Conservation (phyloP, 768 basidiomycete genomes). For the Russula earlei region DNA sequence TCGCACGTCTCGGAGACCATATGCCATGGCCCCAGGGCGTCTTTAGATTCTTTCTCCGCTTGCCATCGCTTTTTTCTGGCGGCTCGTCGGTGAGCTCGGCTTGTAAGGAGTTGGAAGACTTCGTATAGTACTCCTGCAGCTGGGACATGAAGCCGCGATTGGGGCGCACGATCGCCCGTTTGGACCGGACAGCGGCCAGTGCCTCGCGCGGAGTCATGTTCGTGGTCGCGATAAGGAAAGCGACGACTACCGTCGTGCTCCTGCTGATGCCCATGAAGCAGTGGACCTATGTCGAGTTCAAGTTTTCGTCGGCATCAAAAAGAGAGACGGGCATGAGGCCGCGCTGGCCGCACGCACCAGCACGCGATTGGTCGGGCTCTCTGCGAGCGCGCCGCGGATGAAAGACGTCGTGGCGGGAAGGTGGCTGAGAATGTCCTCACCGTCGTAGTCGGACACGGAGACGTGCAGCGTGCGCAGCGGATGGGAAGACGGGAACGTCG, state of each 20-base stretch:
- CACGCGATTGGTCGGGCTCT: slow-evolving; percentile 36
- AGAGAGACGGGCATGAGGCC: no score
- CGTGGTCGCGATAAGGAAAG: slow-evolving; percentile 38
- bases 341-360: slow-evolving; percentile 40
- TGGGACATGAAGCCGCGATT: slow-evolving; percentile 29
- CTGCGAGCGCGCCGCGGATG: slow-evolving; percentile 39
- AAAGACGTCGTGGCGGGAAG: slow-evolving; percentile 43
- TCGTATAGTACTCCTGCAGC: slow-evolving; percentile 20
- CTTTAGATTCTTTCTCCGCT: not conserved
- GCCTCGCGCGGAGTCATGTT: slow-evolving; percentile 25
- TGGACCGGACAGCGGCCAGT: slow-evolving; percentile 19
- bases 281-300: slow-evolving; percentile 46
- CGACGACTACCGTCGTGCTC: slow-evolving; percentile 66
- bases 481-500: slow-evolving; percentile 32
- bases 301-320: not conserved
- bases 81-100: not conserved
- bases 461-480: slow-evolving; percentile 45
- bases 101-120: not conserved
- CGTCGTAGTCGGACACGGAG: slow-evolving; percentile 33
- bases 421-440: slow-evolving; percentile 36
- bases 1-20: not conserved
- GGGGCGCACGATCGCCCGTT: slow-evolving; percentile 24
- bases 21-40: not conserved
- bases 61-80: not conserved
- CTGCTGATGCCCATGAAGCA: slow-evolving; percentile 70